Percentiles rank a stretch among this genome's conserved stretches.
These are phyloP conservation scores for Cryptococcus maquisensis DNA, from an alignment of 1,284 basidiomycete species.

Conservation along the genomic window DNA sequence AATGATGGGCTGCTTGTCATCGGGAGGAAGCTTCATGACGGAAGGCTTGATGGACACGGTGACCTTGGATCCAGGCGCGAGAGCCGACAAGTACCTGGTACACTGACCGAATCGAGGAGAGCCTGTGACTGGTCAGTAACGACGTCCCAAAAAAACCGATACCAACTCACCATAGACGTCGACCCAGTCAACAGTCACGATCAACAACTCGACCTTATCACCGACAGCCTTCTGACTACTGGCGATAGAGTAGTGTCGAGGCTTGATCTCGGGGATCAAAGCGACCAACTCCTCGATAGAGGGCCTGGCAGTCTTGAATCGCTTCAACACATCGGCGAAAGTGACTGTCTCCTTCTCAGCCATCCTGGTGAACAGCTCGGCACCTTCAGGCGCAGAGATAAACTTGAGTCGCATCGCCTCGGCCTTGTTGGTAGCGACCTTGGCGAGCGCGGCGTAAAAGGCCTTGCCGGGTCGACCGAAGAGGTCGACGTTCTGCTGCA, in stretches of 20 bases:
- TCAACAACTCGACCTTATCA: slow-evolving; percentile 85
- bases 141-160: neutral
- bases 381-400: slow-evolving; percentile 88
- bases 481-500: slow-evolving; percentile 95
- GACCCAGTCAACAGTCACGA: slow-evolving; percentile 94
- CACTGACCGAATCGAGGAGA: slow-evolving; percentile 85
- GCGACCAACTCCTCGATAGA: slow-evolving; percentile 79
- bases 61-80: slow-evolving; percentile 83
- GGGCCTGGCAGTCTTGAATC: slow-evolving; percentile 76
- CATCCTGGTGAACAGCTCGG: slow-evolving; percentile 89
- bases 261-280: slow-evolving; percentile 88
- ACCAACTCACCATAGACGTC: slow-evolving; percentile 70
- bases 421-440: slow-evolving; percentile 65
- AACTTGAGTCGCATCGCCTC: slow-evolving; percentile 84
- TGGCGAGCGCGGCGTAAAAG: slow-evolving; percentile 85
- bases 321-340: slow-evolving; percentile 80
- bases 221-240: slow-evolving; percentile 92
- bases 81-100: slow-evolving; percentile 83
- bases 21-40: slow-evolving; percentile 95
- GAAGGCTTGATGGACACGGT: slow-evolving; percentile 98
- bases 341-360: slow-evolving; percentile 92
- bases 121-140: slow-evolving; percentile 52
- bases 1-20: slow-evolving; percentile 84
- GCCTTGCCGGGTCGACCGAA: slow-evolving; percentile 94
- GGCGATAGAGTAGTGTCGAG: slow-evolving; percentile 96